Evolutionary conservation across 2,329 filamentous ascomycete species (phyloP).

Genomic region (Raffaelea albimanens): DNA sequence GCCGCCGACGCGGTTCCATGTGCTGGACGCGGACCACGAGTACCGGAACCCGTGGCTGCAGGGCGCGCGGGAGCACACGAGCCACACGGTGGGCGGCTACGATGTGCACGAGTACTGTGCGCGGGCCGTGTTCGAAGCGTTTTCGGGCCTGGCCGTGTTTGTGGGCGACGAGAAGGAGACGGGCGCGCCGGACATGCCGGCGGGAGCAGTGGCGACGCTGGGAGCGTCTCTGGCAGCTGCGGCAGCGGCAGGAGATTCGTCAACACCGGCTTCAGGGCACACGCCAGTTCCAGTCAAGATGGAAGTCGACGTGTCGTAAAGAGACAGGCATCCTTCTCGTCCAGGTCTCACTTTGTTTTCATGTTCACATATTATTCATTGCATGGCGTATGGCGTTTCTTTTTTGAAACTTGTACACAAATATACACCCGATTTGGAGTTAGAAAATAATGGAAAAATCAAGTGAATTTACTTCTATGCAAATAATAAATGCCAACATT

Average conservation of each 20-base stretch:
- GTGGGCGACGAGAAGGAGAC: slow-evolving; percentile 64
- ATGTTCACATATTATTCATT: neutral
- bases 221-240: slow-evolving; percentile 20
- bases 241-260: neutral
- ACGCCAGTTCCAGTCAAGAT: slow-evolving; percentile 23
- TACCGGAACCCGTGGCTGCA: slow-evolving; percentile 73
- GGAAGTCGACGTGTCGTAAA: slow-evolving; percentile 38
- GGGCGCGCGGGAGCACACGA: slow-evolving; percentile 52
- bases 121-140: slow-evolving; percentile 77
- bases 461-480: too few species aligned
- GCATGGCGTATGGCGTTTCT: too few species aligned
- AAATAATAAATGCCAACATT: too few species aligned
- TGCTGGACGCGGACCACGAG: slow-evolving; percentile 40
- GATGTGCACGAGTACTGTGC: slow-evolving; percentile 72
- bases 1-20: slow-evolving; percentile 57
- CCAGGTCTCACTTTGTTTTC: too few species aligned
- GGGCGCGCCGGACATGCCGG: slow-evolving; percentile 14
- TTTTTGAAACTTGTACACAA: too few species aligned
- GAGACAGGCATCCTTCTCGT: neutral
- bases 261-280: too few species aligned
- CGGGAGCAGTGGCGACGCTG: slow-evolving; percentile 23
- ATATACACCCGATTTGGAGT: neutral
- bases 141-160: slow-evolving; percentile 80
- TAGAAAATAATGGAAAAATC: neutral
- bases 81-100: slow-evolving; percentile 72